phyloP scores from a whole-genome alignment of 169 alveolate species.

The Miamiensis avidus region DNA sequence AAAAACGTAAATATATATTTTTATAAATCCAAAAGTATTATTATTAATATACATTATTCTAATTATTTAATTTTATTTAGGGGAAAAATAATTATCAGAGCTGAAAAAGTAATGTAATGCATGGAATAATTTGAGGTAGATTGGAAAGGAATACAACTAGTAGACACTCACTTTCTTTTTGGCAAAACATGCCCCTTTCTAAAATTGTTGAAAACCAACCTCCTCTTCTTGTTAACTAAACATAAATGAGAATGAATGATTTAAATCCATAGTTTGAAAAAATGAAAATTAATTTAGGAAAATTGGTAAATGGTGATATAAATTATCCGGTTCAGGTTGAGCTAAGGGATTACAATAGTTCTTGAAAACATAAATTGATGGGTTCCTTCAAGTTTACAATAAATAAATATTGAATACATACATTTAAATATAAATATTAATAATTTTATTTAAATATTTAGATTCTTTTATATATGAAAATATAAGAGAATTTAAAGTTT shows the following conservation, averaged over 20 bases:
- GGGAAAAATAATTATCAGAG: slow-evolving; percentile 58
- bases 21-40: too few species aligned
- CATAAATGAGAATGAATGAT: slow-evolving; percentile 36
- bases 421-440: too few species aligned
- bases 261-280: too few species aligned
- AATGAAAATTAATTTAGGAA: too few species aligned
- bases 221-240: slow-evolving; percentile 35
- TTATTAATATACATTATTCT: too few species aligned
- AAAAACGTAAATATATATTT: too few species aligned
- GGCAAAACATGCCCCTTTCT: slow-evolving; percentile 53
- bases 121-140: too few species aligned
- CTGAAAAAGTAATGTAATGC: slow-evolving; percentile 52
- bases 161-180: slow-evolving; percentile 37
- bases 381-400: slow-evolving; percentile 19
- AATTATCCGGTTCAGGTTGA: slow-evolving; percentile 42
- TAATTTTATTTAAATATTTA: too few species aligned
- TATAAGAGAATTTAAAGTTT: slow-evolving; percentile 20
- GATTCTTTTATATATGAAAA: slow-evolving; percentile 4
- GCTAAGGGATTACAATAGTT: slow-evolving; percentile 48
- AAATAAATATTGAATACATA: too few species aligned
- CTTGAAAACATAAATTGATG: slow-evolving; percentile 30
- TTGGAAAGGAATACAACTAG: slow-evolving; percentile 39
- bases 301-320: slow-evolving; percentile 34
- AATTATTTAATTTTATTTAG: too few species aligned
- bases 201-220: slow-evolving; percentile 30